Percentiles rank a stretch among this genome's conserved stretches.
Conservation (phyloP, 805 yeast species). For the Wickerhamiella nectarea region DNA sequence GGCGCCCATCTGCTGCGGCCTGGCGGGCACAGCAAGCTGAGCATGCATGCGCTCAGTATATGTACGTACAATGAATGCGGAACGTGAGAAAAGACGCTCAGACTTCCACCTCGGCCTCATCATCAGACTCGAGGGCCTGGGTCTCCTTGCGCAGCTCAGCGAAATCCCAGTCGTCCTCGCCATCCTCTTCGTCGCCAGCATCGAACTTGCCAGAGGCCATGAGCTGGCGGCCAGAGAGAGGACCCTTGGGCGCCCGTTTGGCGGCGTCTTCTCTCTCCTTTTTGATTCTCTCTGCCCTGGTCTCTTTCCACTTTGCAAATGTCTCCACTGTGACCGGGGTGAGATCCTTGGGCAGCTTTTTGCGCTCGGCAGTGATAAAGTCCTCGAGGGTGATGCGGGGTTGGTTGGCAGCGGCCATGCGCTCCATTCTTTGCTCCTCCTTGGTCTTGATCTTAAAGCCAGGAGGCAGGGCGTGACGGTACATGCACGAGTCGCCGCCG, state of each 20-base stretch:
- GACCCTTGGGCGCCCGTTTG: slow-evolving; percentile 27
- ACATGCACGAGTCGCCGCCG: slow-evolving; percentile 84
- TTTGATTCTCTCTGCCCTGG: slow-evolving; percentile 45
- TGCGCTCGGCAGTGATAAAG: slow-evolving; percentile 86
- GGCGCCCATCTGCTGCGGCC: too few species aligned
- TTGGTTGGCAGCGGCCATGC: slow-evolving; percentile 65
- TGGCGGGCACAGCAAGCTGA: too few species aligned
- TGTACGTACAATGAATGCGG: not conserved
- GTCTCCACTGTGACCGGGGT: slow-evolving; percentile 81
- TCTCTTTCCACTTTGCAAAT: slow-evolving; percentile 70
- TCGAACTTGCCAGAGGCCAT: slow-evolving; percentile 30
- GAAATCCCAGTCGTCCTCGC: slow-evolving; percentile 27
- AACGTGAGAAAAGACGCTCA: too few species aligned
- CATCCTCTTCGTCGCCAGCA: slow-evolving; percentile 22
- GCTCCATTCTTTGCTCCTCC: slow-evolving; percentile 85
- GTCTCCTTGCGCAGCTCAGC: slow-evolving; percentile 26
- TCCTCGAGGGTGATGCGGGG: slow-evolving; percentile 93
- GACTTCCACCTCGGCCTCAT: slow-evolving; percentile 9
- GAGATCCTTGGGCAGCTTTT: slow-evolving; percentile 51
- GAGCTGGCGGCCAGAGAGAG: slow-evolving; percentile 27
- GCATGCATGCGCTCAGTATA: not conserved
- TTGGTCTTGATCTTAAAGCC: slow-evolving; percentile 95
- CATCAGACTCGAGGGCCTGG: slow-evolving; percentile 14
- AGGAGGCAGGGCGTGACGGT: slow-evolving; percentile 88
- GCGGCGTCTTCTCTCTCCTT: slow-evolving; percentile 32